phyloP scores from a whole-genome alignment of 2,329 filamentous ascomycete species.

The Botrytis sinoallii region DNA sequence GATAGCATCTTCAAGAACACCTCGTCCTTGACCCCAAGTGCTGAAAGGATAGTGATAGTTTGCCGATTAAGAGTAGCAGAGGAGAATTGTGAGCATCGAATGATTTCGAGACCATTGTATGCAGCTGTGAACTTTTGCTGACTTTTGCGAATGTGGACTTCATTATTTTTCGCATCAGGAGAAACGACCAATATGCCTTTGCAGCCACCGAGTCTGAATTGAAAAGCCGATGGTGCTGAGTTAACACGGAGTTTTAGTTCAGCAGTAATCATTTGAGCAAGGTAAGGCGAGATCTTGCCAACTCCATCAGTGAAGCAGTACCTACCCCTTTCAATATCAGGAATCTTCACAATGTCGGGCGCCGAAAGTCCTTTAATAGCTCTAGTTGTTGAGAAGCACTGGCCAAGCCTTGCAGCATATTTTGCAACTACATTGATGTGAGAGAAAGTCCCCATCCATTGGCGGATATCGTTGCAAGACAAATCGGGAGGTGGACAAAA shows the following conservation, averaged over 20 bases:
- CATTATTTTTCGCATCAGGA: conserved; percentile 60
- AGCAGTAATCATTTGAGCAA: conserved; percentile 69
- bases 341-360: conserved; percentile 54
- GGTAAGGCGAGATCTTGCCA: conserved; percentile 79
- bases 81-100: conserved; percentile 73
- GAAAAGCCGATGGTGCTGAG: conserved; percentile 74
- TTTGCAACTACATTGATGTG: conserved; percentile 85
- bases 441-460: conserved; percentile 82
- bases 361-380: conserved; percentile 63
- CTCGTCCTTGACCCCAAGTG: conserved; percentile 65
- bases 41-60: conserved; percentile 79
- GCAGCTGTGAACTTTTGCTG: conserved; percentile 81
- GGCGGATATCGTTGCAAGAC: conserved; percentile 72
- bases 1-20: conserved; percentile 68
- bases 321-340: conserved; percentile 66
- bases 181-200: conserved; percentile 85
- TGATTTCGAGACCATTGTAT: conserved; percentile 77
- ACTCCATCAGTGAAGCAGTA: conserved; percentile 88
- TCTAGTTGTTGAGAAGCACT: conserved; percentile 92
- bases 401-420: conserved; percentile 82
- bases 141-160: conserved; percentile 77
- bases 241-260: conserved; percentile 62
- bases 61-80: conserved; percentile 84
- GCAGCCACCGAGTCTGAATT: conserved; percentile 88
- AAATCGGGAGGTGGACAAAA: conserved; percentile 69